Evolutionary conservation across 108 stramenopile species (phyloP).

Genomic region (Hondaea fermentalgiana): DNA sequence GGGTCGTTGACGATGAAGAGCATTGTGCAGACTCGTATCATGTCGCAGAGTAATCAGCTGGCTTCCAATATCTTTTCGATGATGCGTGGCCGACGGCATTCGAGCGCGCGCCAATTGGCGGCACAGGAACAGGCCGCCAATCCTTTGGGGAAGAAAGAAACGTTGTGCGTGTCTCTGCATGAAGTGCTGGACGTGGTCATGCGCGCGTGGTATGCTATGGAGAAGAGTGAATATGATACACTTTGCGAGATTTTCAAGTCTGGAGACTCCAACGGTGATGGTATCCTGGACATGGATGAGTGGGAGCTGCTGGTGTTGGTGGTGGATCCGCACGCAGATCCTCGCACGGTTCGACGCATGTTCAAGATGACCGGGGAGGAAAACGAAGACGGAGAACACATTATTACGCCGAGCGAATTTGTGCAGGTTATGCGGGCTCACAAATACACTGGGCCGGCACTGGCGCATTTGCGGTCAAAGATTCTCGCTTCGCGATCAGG

Average conservation of each 20-base stretch:
- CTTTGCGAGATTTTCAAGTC: not conserved
- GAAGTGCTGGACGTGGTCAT: not conserved
- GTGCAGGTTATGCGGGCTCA: not conserved
- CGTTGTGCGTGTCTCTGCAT: not conserved
- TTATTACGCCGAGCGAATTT: not conserved
- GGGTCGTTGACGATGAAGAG: not conserved
- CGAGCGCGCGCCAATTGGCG: not conserved
- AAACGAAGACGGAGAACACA: slow-evolving; percentile 1
- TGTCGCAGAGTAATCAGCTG: not conserved
- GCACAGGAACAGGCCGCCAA: not conserved
- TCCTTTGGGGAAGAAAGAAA: not conserved
- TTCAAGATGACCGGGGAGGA: slow-evolving; percentile 11
- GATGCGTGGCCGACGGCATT: not conserved
- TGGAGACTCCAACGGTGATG: not conserved
- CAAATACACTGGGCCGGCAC: not conserved
- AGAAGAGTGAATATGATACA: not conserved
- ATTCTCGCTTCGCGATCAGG: not conserved
- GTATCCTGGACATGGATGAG: not conserved
- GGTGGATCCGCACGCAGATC: not conserved
- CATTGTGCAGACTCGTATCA: not conserved
- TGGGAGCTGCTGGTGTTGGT: not conserved
- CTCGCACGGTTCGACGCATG: not conserved
- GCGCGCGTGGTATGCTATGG: not conserved
- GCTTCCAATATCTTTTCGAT: not conserved
- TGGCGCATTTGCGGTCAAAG: not conserved